Evolutionary conservation across 169 alveolate species (phyloP).

Genomic region (Cryptosporidium bovis): DNA sequence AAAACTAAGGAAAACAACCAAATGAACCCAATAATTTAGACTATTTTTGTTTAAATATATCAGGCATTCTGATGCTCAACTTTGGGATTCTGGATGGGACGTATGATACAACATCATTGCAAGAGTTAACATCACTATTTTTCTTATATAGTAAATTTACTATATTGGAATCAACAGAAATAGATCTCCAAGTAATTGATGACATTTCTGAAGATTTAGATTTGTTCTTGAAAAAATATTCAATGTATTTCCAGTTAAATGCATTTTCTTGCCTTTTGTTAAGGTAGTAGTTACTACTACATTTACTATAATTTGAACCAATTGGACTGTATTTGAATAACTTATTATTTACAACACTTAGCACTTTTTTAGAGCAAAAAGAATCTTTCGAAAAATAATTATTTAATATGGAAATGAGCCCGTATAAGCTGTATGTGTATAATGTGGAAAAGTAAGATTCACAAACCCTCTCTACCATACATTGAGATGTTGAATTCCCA

Average conservation of each 20-base stretch:
- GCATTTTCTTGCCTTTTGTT: conserved; percentile 30
- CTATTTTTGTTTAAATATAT: conserved; percentile 4
- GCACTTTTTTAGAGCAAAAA: not conserved
- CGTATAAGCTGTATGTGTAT: conserved; percentile 12
- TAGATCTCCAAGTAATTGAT: conserved; percentile 44
- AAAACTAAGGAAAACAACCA: too few relatives aligned
- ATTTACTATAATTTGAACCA: conserved; percentile 9
- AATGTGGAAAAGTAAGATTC: conserved; percentile 42
- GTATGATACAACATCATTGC: conserved; percentile 17
- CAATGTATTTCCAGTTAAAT: conserved; percentile 31
- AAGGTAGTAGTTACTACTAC: not conserved
- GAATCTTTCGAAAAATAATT: not conserved
- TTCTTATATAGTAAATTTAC: not conserved
- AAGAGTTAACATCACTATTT: not conserved
- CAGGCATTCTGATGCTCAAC: conserved; percentile 37
- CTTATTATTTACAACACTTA: conserved; percentile 10
- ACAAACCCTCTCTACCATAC: not conserved
- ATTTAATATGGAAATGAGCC: not conserved
- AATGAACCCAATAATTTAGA: too few relatives aligned
- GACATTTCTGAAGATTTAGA: not conserved
- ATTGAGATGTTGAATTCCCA: conserved; percentile 2
- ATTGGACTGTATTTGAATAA: conserved; percentile 42
- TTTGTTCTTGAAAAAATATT: conserved; percentile 3
- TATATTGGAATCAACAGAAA: conserved; percentile 29
- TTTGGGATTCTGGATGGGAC: conserved; percentile 40